Percentiles rank a stretch among this genome's conserved stretches.
Conservation (phyloP, 2,329 filamentous ascomycete genomes). For the Scedosporium aurantiacum region DNA sequence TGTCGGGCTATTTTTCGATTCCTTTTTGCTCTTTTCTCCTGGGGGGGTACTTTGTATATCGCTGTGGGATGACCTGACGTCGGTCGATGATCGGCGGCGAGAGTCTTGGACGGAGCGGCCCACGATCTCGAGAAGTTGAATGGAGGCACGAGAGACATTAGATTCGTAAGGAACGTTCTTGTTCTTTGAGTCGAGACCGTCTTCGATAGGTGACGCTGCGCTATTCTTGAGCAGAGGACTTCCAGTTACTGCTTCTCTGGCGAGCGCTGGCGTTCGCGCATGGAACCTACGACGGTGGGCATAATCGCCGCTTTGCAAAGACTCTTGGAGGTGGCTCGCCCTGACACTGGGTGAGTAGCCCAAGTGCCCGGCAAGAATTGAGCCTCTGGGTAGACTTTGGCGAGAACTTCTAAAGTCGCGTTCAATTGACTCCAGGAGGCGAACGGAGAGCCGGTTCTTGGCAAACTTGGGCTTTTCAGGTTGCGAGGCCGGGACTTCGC, state of each 20-base stretch:
- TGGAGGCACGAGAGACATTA: background rate
- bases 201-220: background rate
- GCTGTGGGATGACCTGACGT: background rate
- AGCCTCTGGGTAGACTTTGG: background rate
- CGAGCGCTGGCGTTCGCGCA: background rate
- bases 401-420: background rate
- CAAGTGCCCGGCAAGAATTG: background rate
- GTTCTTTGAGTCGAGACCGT: no score
- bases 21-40: background rate
- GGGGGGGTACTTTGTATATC: background rate
- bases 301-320: background rate
- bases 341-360: background rate
- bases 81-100: conserved; percentile 19
- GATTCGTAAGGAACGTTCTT: background rate
- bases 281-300: no score
- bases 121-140: conserved; percentile 2
- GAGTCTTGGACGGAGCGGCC: conserved; percentile 14
- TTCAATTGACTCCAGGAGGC: background rate
- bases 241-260: background rate
- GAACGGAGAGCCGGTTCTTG: background rate
- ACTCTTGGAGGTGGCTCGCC: background rate
- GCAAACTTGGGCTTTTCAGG: background rate
- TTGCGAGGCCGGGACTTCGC: background rate
- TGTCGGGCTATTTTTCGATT: background rate
- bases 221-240: background rate